Base-by-base conservation (phyloP, 768 basidiomycete genomes). In the Agaricus sinodeliciosus region DNA sequence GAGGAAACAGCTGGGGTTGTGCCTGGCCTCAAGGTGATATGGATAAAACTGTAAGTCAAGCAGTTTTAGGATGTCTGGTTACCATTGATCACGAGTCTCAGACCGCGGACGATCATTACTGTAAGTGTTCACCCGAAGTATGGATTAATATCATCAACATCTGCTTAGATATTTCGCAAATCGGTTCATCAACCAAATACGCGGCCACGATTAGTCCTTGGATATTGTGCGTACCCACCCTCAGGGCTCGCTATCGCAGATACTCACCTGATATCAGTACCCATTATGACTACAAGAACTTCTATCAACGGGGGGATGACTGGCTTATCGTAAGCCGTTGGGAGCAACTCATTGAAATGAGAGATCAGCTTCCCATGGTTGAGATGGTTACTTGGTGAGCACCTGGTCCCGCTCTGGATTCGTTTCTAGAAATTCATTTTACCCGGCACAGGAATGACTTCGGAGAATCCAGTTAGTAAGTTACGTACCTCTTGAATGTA, bases 381-480 rank as follows among this genome's bases (percentile, higher is more conserved):
- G 85, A 89, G 69, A 76, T 89, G 69, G 69, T 81, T 40, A 87
- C 81, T 45, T 90, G 85, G 87, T 77, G 57, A 35, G 67, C 47
- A 15, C 25, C 34, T 43, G 4, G 41, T 34, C 16, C 26, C 9
- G 41, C 15, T 35, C 25, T 27, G 22, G 13, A 27, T 9, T 9
- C n/a, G n/a, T 34, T 22, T 28, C 51, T 31, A 45, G 36, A 27
- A 19, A 43, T 43, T 18, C 41, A 43, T 31, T 34, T 40, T 15
- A 13, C 22, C 25, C 25, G 43, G 41, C 22, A 7, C 41, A 79
- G 77, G 76, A 90, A 90, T 67, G 84, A 89, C 63, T 89, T 74
- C 57, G 86, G 86, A 58, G 88, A 90, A 69, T 85, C 84, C 0
- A 78, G 83, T 60, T 88, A 90, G 76, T 78, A 59, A 45, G 72